Base-by-base conservation (phyloP, 1,139 yeast species). In the Kodamaea alishanica region DNA sequence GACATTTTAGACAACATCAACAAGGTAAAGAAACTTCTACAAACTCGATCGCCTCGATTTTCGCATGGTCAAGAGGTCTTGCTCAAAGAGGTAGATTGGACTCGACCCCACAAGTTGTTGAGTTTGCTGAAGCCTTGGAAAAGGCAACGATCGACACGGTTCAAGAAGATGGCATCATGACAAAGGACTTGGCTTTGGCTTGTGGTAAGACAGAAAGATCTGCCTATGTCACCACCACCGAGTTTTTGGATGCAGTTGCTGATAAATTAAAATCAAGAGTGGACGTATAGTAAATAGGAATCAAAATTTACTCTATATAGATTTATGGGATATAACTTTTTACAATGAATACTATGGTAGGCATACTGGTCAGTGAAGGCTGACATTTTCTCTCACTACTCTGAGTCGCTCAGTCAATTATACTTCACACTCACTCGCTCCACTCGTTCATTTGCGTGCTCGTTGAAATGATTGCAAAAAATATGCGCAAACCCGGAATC, bases 21-120 rank as follows among this genome's bases (percentile, higher is more conserved):
- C 84, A 84, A 65, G 97, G 97, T 53, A 85, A 88, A 64, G 96
- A 89, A 69, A 90, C 97, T 26, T 88, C 96, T n/a, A 90, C 97
- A 49, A 90, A 90, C 71, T 89, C 97, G 32, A 90, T 90, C 66
- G 97, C 97, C n/a, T 88, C 96, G 24, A 90, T 90, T 55, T 90
- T 83, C 56, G 97, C 97, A 30, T 90, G 97, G 97, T 77, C 96
- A 37, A 81, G 95, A 61, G 97, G 97, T 54, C 64, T 90, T 43
- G 79, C 79, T 50, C 94, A 85, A 73, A 86, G 97, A 70, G 97
- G 97, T 53, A 81, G 77, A 60, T 74, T 90, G 48, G 97, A 90
- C 63, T 65, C 66, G 38, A 88, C 96, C 33, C 94, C 92, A 26
- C 92, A 84, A 25, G 95, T 90, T 34, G 77, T 81, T 42, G 67